Evolutionary conservation across 2,329 filamentous ascomycete genomes (phyloP).

Genomic region (Claviceps capensis): DNA sequence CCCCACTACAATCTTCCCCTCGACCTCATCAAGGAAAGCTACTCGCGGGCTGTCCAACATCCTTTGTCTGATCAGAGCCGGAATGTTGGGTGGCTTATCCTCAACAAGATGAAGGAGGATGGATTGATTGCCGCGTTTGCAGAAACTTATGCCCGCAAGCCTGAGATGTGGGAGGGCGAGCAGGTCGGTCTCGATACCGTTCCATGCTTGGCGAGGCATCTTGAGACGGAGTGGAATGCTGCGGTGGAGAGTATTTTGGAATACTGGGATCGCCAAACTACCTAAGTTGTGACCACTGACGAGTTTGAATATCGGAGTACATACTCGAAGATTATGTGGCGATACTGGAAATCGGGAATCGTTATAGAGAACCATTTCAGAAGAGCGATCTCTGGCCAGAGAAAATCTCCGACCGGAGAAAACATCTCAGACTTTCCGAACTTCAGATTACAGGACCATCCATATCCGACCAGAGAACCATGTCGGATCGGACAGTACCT

Average conservation of each 20-base stretch:
- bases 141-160: slow-evolving; percentile 42
- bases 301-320: no score
- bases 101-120: slow-evolving; percentile 51
- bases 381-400: no score
- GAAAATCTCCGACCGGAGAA: no score
- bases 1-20: slow-evolving; percentile 53
- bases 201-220: slow-evolving; percentile 45
- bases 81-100: slow-evolving; percentile 63
- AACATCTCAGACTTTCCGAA: no score
- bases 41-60: slow-evolving; percentile 47
- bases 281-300: slow-evolving; percentile 14
- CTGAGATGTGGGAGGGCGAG: slow-evolving; percentile 56
- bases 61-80: slow-evolving; percentile 55
- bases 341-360: no score
- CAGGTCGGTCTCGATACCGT: slow-evolving; percentile 42
- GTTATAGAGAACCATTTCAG: no score
- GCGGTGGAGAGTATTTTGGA: slow-evolving; percentile 53
- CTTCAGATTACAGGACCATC: no score
- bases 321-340: no score
- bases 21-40: slow-evolving; percentile 51
- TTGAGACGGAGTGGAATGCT: slow-evolving; percentile 52
- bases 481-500: no score
- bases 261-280: slow-evolving; percentile 52
- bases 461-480: no score
- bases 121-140: slow-evolving; percentile 49